Evolutionary conservation across 1,139 yeast genomes (phyloP), one percentile per base, ranked within the genome.

Genomic region (Kurtzmaniella quercitrusa): DNA sequence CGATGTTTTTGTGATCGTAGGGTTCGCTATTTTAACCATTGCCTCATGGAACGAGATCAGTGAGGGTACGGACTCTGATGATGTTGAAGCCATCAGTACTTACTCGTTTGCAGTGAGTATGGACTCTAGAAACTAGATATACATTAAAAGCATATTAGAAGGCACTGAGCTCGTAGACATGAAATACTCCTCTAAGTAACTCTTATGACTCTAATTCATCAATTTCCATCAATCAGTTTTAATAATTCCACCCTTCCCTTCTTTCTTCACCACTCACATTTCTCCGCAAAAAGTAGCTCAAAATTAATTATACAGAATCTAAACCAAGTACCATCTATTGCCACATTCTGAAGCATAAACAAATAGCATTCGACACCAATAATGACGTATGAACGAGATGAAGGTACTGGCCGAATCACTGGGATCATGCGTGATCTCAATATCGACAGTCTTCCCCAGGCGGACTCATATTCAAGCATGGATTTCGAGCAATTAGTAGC

Each of bases 21-120:
- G 96, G 0, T 89, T 89, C 59, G 73, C 67, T 0, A 59, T 87
- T 39, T 73, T 89, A 53, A 80, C 93, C 1, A 72, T 75, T 44
- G 90, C 94, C 0, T 82, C 85, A 24, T 84, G 89, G 88, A 70
- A 71, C 42, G 94, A 86, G 53, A 79, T 85, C 47, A 72, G 81
- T 45, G 87, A 82, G 52, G 77, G 78, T 25, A 85, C 80, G 45
- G 86, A 81, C 38, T 71, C 63, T 40, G 86, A 81, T 51, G 78
- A 72, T 37, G 73, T 73, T 34, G 78, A 73, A 42, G 63, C 63
- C 16, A 68, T 69, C 7, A 68, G 75, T 50, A 68, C 72, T 15
- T 69, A 68, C 47, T 73, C 77, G 2, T 71, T 70, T 56, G 75
- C 78, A 5, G 55, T 68, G 17, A 70, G 76, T 51, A 54, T 59